Conservation (phyloP, 139 green algal genomes). For the Monoraphidium neglectum region DNA sequence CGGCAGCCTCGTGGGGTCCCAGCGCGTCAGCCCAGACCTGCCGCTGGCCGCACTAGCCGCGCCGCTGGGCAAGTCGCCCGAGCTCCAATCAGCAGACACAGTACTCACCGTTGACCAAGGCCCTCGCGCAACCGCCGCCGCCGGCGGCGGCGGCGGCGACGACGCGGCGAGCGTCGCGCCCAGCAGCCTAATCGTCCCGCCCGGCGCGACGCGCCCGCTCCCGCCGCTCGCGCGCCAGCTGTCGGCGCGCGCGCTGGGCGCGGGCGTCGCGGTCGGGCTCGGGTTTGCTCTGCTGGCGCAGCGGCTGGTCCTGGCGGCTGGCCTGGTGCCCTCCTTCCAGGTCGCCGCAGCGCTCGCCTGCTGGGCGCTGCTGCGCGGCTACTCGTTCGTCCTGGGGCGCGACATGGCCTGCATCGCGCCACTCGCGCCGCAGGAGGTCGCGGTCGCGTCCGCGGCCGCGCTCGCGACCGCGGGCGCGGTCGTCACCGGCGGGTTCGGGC, state of each 20-base stretch:
- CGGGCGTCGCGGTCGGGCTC: slow-evolving; percentile 16
- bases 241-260: slow-evolving; percentile 2
- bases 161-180: neutral
- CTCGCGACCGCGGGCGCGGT: slow-evolving; percentile 9
- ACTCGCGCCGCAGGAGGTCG: slow-evolving; percentile 17
- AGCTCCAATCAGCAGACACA: too few species aligned
- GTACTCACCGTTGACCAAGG: too few species aligned
- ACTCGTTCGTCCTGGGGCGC: slow-evolving; percentile 10
- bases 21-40: too few species aligned
- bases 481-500: slow-evolving; percentile 19
- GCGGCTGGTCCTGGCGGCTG: slow-evolving; percentile 15
- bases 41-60: too few species aligned
- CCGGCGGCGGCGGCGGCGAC: too few species aligned
- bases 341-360: slow-evolving; percentile 12
- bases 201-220: slow-evolving; percentile 15
- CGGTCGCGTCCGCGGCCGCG: slow-evolving; percentile 19
- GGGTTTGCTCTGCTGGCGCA: slow-evolving; percentile 15
- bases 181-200: slow-evolving; percentile 15
- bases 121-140: too few species aligned
- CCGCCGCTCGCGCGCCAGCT: slow-evolving; percentile 18
- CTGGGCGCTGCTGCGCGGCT: slow-evolving; percentile 18
- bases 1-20: too few species aligned
- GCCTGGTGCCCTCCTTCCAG: slow-evolving; percentile 10
- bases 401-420: slow-evolving; percentile 26
- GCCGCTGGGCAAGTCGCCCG: too few species aligned